Evolutionary conservation across 208 protist species (phyloP), one percentile per base, ranked within the genome.

Genomic region (Trypanosoma brucei): DNA sequence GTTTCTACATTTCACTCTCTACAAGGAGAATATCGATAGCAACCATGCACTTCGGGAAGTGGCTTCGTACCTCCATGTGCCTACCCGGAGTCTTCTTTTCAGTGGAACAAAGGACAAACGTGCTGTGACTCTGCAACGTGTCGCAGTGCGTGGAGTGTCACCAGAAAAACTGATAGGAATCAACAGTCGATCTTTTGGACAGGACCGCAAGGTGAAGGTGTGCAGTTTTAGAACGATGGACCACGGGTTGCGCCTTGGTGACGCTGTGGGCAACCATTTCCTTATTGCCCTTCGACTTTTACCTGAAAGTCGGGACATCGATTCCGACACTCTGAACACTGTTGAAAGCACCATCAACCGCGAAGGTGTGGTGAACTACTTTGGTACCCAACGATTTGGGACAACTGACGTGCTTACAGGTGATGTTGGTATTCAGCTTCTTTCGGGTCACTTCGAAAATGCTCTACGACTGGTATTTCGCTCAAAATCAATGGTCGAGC

Each of bases 51-150:
- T 98, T 35, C 74, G 76, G 6, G 58, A 68, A 42, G 53, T 98
- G 11, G 82, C 94, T 8, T 60, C 62, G 7, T 64, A 72, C 31
- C 70, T 97, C 54, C 45, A 66, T 61, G 42, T 96, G 22, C 73
- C 72, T 51, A 55, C 62, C 1, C 84, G 90, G 13, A 66, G 84
- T 58, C 78, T 98, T 55, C 68, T 84, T 58, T 97, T 93, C 60
- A 94, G 95, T 50, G 97, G 97, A 39, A 98, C 95, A 11, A 98
- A 98, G 70, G 97, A 98, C 70, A 96, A 96, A 79, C 86, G 94
- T 39, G 97, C 83, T 1, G 84, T 98, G 37, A 98, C 97, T 6
- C 68, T 89, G 50, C 97, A 98, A 77, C 80, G 84, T 35, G 84
- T 97, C 33, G 82, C 92, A 5, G 80, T 91, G 3, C 81, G 75